A percentile compares a stretch with the other conserved stretches of the same genome.
Conservation (phyloP, 2,329 filamentous ascomycete genomes). For the Diaporthe sp. region DNA sequence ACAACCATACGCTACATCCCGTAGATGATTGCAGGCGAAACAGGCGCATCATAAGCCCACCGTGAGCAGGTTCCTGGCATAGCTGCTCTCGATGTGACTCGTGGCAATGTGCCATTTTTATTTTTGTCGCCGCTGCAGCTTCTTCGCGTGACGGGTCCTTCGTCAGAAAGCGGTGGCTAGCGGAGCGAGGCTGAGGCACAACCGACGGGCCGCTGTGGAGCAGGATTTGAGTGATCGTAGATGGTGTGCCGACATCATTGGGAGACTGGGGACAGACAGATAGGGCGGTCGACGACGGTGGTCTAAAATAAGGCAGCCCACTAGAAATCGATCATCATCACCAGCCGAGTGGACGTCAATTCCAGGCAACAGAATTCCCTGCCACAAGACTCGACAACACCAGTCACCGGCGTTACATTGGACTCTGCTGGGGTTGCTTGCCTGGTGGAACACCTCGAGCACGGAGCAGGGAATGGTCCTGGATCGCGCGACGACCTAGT, state of each 20-base stretch:
- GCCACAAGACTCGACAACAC: constrained; percentile 9
- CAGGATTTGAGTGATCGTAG: constrained; percentile 11
- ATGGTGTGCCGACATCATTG: background rate
- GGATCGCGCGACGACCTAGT: background rate
- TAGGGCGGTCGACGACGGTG: background rate
- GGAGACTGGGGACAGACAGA: background rate
- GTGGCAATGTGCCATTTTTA: background rate
- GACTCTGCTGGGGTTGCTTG: background rate
- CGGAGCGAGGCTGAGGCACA: constrained; percentile 7
- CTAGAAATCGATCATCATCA: background rate
- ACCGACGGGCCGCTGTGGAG: constrained; percentile 3
- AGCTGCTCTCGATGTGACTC: background rate
- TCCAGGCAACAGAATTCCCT: constrained; percentile 36
- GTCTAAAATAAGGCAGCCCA: constrained; percentile 6
- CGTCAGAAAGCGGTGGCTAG: background rate
- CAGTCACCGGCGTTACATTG: constrained; percentile 11
- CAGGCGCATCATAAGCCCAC: background rate
- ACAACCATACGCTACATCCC: background rate
- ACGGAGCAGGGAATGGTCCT: background rate
- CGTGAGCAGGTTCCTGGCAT: background rate
- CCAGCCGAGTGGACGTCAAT: constrained; percentile 1
- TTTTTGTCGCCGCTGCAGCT: background rate
- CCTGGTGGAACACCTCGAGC: background rate
- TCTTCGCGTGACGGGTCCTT: background rate
- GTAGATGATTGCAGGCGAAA: background rate